Evolutionary conservation across 2,329 filamentous ascomycete species (phyloP), one percentile per base, ranked within the genome.

Genomic region (Pseudogymnoascus destructans): DNA sequence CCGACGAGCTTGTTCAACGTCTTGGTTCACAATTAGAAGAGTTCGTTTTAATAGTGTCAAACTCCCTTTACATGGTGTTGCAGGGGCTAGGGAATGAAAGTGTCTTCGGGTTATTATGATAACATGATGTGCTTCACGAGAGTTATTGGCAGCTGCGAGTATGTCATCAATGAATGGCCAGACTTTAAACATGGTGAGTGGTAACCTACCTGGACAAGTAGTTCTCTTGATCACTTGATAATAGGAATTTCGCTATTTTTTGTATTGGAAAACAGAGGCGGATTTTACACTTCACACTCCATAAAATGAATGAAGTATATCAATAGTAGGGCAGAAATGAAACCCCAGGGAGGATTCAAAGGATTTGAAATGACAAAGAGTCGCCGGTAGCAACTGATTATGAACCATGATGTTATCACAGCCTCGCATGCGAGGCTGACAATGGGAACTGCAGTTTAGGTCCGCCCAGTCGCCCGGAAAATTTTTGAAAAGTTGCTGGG

Each of bases 401-500:
- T 49, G 42, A 17, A 17, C 42, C 23, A 15, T 9, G n/a, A 23
- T 23, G 11, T 17, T 49, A 49, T 27, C 42, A 27, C 52, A 55
- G 52, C 54, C 54, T 56, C 17, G 54, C 54, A 38, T 35, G 35
- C 54, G n/a, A 56, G 54, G 54, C 54, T 56, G 54, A 56, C 11
- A 56, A 36, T 17, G 11, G 36, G n/a, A 52, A 23, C 54, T 56
- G 54, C 54, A 56, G 30, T 56, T 38, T 9, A 23, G 54, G 54
- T 38, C 30, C n/a, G 54, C 23, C 54, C 13, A 38, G 30, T 38
- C 54, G 32, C 30, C 54, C 54, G 30, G 30, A 56, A 56, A 56
- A 27, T 56, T 56, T 56, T 56, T 38, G 54, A 56, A 56, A 56
- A 56, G 54, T 56, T 56, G 17, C 54, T 13, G 54, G 54, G 30